A percentile compares a stretch with the other conserved stretches of the same genome.
These are phyloP conservation scores for Oropetium thomaeum DNA, from an alignment of 176 grass and related monocot species.

Conservation along the genomic window DNA sequence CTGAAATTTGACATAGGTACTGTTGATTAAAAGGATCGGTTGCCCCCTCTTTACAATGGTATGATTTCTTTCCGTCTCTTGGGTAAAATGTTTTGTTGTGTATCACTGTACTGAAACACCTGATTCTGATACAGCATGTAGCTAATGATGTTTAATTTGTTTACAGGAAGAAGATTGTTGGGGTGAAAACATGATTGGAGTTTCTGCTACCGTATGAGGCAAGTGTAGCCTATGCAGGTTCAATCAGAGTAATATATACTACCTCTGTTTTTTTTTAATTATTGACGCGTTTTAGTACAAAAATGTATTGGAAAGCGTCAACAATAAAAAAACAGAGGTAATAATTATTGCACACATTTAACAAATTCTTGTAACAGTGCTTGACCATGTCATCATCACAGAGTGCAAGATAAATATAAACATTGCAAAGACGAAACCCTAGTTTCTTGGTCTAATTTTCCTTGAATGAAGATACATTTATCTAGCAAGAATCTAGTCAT, in stretches of 20 bases:
- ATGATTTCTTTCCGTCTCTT: not conserved
- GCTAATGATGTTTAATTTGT: constrained; percentile 25
- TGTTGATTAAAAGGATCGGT: not conserved
- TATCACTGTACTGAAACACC: not conserved
- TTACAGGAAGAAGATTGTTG: constrained; percentile 40
- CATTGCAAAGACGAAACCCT: constrained; percentile 8
- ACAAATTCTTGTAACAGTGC: not conserved
- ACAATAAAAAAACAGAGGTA: too few species aligned
- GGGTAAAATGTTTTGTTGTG: not conserved
- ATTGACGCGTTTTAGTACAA: too few species aligned
- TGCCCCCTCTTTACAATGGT: not conserved
- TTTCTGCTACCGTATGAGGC: not conserved
- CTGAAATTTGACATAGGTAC: not conserved
- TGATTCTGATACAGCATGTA: constrained; percentile 13
- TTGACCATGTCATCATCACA: not conserved
- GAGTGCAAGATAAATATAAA: not conserved
- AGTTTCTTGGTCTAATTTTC: not conserved
- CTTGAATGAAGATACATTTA: constrained; percentile 15
- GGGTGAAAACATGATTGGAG: not conserved
- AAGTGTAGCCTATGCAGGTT: not conserved
- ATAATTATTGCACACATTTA: not conserved
- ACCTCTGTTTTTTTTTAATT: too few species aligned
- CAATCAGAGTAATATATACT: not conserved
- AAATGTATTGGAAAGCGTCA: too few species aligned
- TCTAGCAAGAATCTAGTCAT: constrained; percentile 21